Percentiles rank a stretch among this genome's conserved stretches.
Conservation (phyloP, 2,329 filamentous ascomycete genomes). For the Nigrograna mackinnonii region DNA sequence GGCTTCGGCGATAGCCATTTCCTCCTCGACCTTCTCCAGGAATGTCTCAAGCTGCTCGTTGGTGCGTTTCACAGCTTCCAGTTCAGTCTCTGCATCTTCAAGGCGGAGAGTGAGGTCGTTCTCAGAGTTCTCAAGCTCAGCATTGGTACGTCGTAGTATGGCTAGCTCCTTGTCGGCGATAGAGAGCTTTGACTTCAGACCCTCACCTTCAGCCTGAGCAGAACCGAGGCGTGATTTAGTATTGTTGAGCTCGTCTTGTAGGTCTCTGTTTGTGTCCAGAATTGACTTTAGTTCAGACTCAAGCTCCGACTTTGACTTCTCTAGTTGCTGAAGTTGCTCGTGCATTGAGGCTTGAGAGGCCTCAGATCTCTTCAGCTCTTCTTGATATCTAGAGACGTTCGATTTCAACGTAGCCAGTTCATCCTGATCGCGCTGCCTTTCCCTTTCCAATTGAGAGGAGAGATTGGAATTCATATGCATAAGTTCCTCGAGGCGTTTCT, state of each 20-base stretch:
- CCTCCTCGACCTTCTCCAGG: conserved; percentile 31
- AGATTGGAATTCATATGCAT: not conserved
- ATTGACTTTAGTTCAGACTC: conserved; percentile 2
- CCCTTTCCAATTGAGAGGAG: not conserved
- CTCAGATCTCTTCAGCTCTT: not conserved
- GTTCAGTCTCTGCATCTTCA: conserved; percentile 33
- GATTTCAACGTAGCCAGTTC: not conserved
- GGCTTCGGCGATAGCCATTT: conserved; percentile 32
- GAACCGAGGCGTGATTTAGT: not conserved
- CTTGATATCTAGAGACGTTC: not conserved
- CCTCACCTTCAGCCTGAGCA: conserved; percentile 8
- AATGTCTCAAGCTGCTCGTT: conserved; percentile 36
- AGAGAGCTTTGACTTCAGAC: conserved; percentile 19
- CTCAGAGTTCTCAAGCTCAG: conserved; percentile 30
- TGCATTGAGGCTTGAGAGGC: not conserved
- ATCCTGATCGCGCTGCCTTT: not conserved
- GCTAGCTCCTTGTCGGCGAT: conserved; percentile 31
- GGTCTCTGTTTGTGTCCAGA: not conserved
- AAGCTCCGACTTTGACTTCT: conserved; percentile 19
- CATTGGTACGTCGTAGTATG: conserved; percentile 26
- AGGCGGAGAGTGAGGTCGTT: conserved; percentile 29
- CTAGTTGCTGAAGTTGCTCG: conserved; percentile 6
- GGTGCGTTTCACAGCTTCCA: conserved; percentile 27
- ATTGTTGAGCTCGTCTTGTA: not conserved
- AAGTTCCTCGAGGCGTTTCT: not conserved